Percentiles rank a stretch among this genome's conserved stretches.
These are phyloP conservation scores for Ceratopteris richardii DNA, from an alignment of 75 land plant species.

Conservation along the genomic window DNA sequence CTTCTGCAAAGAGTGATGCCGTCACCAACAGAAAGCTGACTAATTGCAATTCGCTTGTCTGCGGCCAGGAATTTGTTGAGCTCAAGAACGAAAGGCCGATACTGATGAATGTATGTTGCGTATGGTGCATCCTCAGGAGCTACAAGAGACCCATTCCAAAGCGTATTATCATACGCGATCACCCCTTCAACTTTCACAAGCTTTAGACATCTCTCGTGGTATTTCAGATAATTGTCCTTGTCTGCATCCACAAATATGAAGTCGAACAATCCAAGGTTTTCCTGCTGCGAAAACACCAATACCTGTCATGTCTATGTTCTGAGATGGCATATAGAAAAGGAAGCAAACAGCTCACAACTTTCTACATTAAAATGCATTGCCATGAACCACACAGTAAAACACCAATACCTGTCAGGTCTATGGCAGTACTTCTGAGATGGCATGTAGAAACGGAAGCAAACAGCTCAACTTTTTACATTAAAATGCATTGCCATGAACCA, in stretches of 20 bases:
- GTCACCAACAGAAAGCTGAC: constrained; percentile 64
- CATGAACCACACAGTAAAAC: too few relatives aligned
- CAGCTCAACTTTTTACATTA: background rate
- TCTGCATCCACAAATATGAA: constrained; percentile 84
- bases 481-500: too few relatives aligned
- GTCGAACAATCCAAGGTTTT: constrained; percentile 49
- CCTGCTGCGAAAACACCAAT: constrained; percentile 18
- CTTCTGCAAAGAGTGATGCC: constrained; percentile 81
- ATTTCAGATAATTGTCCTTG: constrained; percentile 65
- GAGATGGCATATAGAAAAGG: background rate
- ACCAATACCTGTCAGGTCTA: background rate
- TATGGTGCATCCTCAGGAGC: constrained; percentile 32
- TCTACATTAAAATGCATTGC: too few relatives aligned
- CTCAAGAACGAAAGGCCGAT: constrained; percentile 33
- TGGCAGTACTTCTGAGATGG: background rate
- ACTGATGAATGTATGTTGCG: constrained; percentile 31
- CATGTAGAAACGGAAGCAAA: background rate
- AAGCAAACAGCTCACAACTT: background rate
- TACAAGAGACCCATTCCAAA: constrained; percentile 71
- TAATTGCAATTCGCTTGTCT: constrained; percentile 61
- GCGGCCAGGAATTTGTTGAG: constrained; percentile 55
- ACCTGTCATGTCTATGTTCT: background rate
- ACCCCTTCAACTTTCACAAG: constrained; percentile 72
- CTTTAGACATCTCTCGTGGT: constrained; percentile 56
- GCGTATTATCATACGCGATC: constrained; percentile 83